Conservation (phyloP, 192 early-diverging fungal genomes). For the Obelidium mucronatum region DNA sequence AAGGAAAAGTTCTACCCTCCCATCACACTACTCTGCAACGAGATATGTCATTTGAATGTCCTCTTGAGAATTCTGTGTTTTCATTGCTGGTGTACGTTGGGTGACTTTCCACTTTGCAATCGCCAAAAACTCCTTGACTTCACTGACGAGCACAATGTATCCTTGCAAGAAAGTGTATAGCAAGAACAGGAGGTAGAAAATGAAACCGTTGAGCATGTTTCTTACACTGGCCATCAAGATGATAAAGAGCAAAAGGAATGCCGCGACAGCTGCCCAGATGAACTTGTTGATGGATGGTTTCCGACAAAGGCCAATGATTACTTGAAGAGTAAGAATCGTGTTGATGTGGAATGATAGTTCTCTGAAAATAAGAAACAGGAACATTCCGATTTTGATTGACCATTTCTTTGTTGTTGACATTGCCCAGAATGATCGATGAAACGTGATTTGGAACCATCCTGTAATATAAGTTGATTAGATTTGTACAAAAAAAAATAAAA, state of each 20-base stretch:
- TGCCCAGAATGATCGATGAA: constrained; percentile 16
- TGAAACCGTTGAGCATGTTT: constrained; percentile 9
- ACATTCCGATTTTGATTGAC: not conserved
- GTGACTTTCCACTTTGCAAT: constrained; percentile 22
- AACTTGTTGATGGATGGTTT: constrained; percentile 6
- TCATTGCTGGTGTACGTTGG: not conserved
- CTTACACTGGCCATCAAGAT: not conserved
- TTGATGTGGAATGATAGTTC: constrained; percentile 18
- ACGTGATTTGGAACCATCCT: constrained; percentile 26
- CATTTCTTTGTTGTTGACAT: not conserved
- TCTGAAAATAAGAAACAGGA: constrained; percentile 14
- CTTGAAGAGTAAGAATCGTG: constrained; percentile 18
- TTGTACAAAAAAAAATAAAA: not conserved
- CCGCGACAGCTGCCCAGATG: constrained; percentile 1
- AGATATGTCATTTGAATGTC: not conserved
- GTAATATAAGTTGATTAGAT: not conserved
- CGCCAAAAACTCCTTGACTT: constrained; percentile 23
- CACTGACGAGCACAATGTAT: constrained; percentile 14
- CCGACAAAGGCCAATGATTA: constrained; percentile 12
- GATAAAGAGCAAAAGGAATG: not conserved
- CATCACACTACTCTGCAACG: not conserved
- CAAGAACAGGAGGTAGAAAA: not conserved
- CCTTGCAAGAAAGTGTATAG: not conserved
- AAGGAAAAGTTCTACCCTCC: not conserved
- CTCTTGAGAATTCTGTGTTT: not conserved